Percentiles rank a stretch among this genome's conserved stretches.
These are phyloP conservation scores for Candida orba DNA, from an alignment of 805 yeast genomes.

Conservation along the genomic window DNA sequence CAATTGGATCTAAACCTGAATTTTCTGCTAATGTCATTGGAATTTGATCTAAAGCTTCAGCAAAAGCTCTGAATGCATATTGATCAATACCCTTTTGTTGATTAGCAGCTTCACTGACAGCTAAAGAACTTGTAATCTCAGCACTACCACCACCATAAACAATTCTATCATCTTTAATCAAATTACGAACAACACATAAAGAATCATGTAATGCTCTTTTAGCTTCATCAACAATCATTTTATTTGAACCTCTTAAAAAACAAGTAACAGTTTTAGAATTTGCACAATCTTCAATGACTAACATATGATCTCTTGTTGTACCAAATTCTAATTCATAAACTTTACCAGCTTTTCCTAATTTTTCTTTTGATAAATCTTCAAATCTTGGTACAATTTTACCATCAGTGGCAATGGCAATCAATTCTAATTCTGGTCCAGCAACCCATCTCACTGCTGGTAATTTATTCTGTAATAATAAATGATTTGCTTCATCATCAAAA, in stretches of 20 bases:
- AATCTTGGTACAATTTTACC: slow-evolving; percentile 97
- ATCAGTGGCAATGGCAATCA: slow-evolving; percentile 94
- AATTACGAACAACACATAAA: slow-evolving; percentile 92
- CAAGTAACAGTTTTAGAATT: slow-evolving; percentile 87
- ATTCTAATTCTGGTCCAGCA: slow-evolving; percentile 94
- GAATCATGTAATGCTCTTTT: slow-evolving; percentile 95
- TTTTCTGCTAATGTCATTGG: slow-evolving; percentile 96
- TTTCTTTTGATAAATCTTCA: slow-evolving; percentile 77
- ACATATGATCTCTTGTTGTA: slow-evolving; percentile 93
- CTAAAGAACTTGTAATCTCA: slow-evolving; percentile 87
- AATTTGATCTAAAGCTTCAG: slow-evolving; percentile 82
- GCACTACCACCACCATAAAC: slow-evolving; percentile 99
- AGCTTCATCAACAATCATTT: slow-evolving; percentile 97
- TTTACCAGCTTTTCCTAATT: slow-evolving; percentile 82
- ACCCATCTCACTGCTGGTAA: slow-evolving; percentile 98
- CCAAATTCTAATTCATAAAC: slow-evolving; percentile 91
- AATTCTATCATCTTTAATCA: slow-evolving; percentile 83
- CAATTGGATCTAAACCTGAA: slow-evolving; percentile 92
- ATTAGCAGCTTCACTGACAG: slow-evolving; percentile 88
- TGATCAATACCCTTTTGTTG: slow-evolving; percentile 92
- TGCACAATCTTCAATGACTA: slow-evolving; percentile 85
- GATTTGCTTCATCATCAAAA: slow-evolving; percentile 97
- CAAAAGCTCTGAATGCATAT: slow-evolving; percentile 94
- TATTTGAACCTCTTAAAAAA: slow-evolving; percentile 90
- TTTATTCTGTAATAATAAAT: slow-evolving; percentile 76